Evolutionary conservation across 495 filamentous ascomycete species (phyloP).

Genomic region (Acidiella bohemica): DNA sequence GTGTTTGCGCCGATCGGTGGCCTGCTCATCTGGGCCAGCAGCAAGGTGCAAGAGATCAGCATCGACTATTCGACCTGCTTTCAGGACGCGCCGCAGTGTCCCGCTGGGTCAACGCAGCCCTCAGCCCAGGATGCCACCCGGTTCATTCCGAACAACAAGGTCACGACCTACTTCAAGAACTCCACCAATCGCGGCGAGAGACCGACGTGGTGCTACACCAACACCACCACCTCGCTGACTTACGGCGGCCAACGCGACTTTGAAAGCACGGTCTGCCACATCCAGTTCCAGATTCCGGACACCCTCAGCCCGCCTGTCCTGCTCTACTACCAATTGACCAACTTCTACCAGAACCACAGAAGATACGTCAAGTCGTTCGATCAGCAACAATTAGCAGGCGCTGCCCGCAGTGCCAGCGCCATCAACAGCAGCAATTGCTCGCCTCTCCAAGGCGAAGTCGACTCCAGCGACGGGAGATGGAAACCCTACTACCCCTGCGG

Average conservation of each 20-base stretch:
- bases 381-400: constrained; percentile 65
- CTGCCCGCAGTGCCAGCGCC: constrained; percentile 42
- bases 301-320: constrained; percentile 64
- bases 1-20: constrained; percentile 84
- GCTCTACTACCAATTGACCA: constrained; percentile 87
- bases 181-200: constrained; percentile 21
- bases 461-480: constrained; percentile 34
- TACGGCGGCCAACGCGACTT: constrained; percentile 12
- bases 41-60: constrained; percentile 70
- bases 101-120: constrained; percentile 16
- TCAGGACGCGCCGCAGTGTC: constrained; percentile 32
- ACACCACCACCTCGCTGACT: constrained; percentile 11
- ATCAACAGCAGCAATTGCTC: constrained; percentile 60
- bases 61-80: constrained; percentile 81
- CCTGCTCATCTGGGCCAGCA: constrained; percentile 67
- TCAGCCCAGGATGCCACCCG: constrained; percentile 1
- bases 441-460: constrained; percentile 43
- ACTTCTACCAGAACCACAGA: constrained; percentile 99
- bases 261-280: constrained; percentile 38
- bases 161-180: constrained; percentile 53
- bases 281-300: constrained; percentile 68
- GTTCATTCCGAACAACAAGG: constrained; percentile 42
- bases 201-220: constrained; percentile 31
- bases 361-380: constrained; percentile 87
- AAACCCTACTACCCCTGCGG: constrained; percentile 90